Conservation (phyloP, 2,329 filamentous ascomycete genomes). For the Fusarium subtropicale region DNA sequence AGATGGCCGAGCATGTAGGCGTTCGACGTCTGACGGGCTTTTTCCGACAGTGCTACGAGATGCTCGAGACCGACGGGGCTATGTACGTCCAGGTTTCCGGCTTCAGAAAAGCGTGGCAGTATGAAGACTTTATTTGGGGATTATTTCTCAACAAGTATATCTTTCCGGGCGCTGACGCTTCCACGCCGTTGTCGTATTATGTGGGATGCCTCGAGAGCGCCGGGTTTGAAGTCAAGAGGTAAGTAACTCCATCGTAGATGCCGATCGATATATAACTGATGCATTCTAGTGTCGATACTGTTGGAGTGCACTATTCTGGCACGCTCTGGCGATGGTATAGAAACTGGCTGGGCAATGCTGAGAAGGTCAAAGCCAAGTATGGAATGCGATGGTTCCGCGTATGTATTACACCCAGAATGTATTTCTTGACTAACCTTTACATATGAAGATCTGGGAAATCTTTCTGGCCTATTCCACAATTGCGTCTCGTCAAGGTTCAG, state of each 20-base stretch:
- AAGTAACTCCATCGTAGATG: background rate
- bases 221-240: conserved; percentile 76
- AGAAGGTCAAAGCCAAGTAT: conserved; percentile 92
- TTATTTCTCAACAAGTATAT: conserved; percentile 99
- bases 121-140: conserved; percentile 96
- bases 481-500: conserved; percentile 82
- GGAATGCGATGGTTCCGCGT: conserved; percentile 92
- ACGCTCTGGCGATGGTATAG: conserved; percentile 97
- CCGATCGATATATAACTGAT: background rate
- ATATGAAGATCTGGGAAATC: conserved; percentile 84
- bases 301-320: conserved; percentile 93
- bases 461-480: conserved; percentile 91
- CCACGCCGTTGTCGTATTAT: conserved; percentile 87
- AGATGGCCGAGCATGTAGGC: conserved; percentile 98
- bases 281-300: conserved; percentile 74
- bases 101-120: conserved; percentile 92
- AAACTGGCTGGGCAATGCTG: conserved; percentile 93
- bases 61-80: conserved; percentile 92
- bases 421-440: conserved; percentile 11
- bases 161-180: conserved; percentile 94
- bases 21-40: conserved; percentile 84
- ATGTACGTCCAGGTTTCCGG: conserved; percentile 96
- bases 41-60: conserved; percentile 85
- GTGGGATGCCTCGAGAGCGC: conserved; percentile 79
- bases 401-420: conserved; percentile 51